These are phyloP conservation scores for Choanephora cucurbitarum DNA, from an alignment of 371 early-diverging fungal genomes.

Conservation along the genomic window DNA sequence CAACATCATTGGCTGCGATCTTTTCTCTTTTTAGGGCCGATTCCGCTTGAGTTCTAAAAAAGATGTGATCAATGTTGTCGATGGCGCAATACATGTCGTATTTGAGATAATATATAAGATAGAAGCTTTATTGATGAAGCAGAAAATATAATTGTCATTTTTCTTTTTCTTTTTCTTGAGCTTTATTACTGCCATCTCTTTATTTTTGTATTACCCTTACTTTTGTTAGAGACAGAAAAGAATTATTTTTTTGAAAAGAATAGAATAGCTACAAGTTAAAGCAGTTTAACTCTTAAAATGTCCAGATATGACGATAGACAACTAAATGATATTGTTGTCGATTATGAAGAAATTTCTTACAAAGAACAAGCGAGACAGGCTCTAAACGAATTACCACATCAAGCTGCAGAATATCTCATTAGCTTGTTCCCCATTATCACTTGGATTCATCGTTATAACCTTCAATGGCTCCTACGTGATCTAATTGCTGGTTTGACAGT, in stretches of 20 bases:
- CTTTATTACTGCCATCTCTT: background rate
- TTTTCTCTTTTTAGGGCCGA: too few relatives aligned
- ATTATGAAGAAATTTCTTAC: conserved; percentile 32
- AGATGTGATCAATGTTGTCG: conserved; percentile 36
- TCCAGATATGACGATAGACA: background rate
- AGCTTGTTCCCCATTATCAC: conserved; percentile 63
- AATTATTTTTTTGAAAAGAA: too few relatives aligned
- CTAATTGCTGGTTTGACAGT: conserved; percentile 87
- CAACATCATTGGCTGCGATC: too few relatives aligned
- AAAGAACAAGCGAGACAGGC: conserved; percentile 27
- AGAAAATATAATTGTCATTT: background rate
- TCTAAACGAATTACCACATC: conserved; percentile 27
- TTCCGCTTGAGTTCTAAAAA: conserved; percentile 8
- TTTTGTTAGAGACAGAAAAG: too few relatives aligned
- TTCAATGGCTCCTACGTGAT: conserved; percentile 85
- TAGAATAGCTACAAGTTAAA: too few relatives aligned
- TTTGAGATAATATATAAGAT: conserved; percentile 2
- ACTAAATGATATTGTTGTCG: conserved; percentile 28
- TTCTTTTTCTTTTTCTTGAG: background rate
- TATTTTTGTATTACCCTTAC: background rate
- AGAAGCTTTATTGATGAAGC: too few relatives aligned
- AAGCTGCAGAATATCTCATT: conserved; percentile 32
- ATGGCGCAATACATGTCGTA: conserved; percentile 36
- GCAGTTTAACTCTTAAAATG: too few relatives aligned
- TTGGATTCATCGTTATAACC: conserved; percentile 80